Percentiles rank a stretch among this genome's conserved stretches.
Evolutionary conservation across 352 stramenopile species (phyloP).

Genomic region (Globisporangium paroecandrum): DNA sequence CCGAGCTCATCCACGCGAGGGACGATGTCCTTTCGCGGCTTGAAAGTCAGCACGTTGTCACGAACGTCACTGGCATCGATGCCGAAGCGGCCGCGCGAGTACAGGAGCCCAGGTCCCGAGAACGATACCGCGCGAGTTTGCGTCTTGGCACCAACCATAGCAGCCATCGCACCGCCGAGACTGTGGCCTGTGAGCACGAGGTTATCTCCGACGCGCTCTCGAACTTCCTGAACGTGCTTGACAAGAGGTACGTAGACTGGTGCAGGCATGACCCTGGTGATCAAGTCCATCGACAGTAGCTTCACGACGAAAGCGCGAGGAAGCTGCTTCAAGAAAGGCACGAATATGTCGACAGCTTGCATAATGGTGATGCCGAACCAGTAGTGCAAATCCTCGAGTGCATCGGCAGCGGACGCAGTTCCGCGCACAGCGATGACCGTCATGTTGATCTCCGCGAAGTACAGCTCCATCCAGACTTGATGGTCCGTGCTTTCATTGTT

Average conservation of each 20-base stretch:
- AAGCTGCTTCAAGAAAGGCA: constrained; percentile 83
- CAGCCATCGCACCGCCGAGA: constrained; percentile 70
- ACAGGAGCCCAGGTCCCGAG: constrained; percentile 67
- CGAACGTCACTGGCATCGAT: constrained; percentile 55
- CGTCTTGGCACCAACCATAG: constrained; percentile 71
- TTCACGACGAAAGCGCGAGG: constrained; percentile 64
- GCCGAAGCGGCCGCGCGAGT: constrained; percentile 69
- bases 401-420: constrained; percentile 73
- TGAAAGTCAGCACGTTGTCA: constrained; percentile 81
- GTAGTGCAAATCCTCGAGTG: constrained; percentile 81
- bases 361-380: constrained; percentile 87
- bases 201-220: constrained; percentile 42
- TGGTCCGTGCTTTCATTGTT: constrained; percentile 72
- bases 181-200: constrained; percentile 77
- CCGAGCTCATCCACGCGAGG: constrained; percentile 71
- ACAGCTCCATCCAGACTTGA: constrained; percentile 80
- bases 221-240: constrained; percentile 45
- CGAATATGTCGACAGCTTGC: constrained; percentile 73
- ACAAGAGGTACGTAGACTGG: constrained; percentile 60
- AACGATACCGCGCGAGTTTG: constrained; percentile 74
- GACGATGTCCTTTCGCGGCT: constrained; percentile 74
- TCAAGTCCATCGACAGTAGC: constrained; percentile 73
- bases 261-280: constrained; percentile 56
- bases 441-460: constrained; percentile 75
- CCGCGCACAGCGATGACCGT: constrained; percentile 79